Base-by-base conservation (phyloP, 345 rosid species). In the Ricinus communis region DNA sequence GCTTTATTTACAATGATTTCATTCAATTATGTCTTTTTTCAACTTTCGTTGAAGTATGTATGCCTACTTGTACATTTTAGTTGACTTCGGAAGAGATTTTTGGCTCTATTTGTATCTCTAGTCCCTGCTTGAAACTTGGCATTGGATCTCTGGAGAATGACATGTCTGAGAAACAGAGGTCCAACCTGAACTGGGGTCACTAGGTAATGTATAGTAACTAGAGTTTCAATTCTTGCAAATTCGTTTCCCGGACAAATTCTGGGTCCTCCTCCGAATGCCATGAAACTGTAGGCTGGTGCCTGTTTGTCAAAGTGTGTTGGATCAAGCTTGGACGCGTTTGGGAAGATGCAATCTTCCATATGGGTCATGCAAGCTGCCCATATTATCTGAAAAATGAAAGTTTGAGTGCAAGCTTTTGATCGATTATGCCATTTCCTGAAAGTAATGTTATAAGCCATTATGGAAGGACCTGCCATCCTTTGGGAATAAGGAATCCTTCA, bases 181-280 rank as follows among this genome's bases (percentile, higher is more conserved):
- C 75, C 76, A 81, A 75, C 2, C 58, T 69, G 58, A 77, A 75
- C 6, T 12, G 43, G n/a, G 36, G 74, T 83, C 55, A 77, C 80
- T 57, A 77, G 12, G 56, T 77, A 57, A 47, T 80, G 82, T 2
- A 75, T 72, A 5, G 74, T 45, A 22, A 51, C 64, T 5, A 77
- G 52, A 1, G 80, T 80, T 75, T 80, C 82, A 31, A 83, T 53
- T 31, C 78, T 75, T 0, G 80, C 78, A 58, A 83, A 83, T 53
- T 83, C 82, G 24, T 52, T 40, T 28, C 74, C 84, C 5, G 82
- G 84, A 68, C 84, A 80, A 2, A 66, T 75, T 30, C 75, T 55
- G 0, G 79, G 45, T 28, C 80, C 76, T 18, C 79, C 78, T 33
- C 78, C 74, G 13, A 75, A 62, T 24, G 67, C 56, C 8, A 80